Conservation (phyloP, 2,329 filamentous ascomycete genomes). For the Arthrobotrys megalospora region DNA sequence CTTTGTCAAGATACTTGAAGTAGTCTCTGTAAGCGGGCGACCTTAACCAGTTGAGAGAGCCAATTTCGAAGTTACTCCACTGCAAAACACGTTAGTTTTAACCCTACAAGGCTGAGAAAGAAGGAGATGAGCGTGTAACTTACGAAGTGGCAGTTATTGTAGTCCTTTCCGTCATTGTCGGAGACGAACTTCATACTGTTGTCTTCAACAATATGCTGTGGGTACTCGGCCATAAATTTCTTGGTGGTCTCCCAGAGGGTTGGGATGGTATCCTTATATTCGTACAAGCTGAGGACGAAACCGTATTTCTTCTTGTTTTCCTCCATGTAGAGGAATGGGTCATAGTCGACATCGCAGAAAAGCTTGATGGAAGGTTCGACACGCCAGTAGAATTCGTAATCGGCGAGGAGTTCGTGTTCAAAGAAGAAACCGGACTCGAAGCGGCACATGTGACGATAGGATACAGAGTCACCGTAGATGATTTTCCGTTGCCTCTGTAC, state of each 20-base stretch:
- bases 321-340: slow-evolving; percentile 96
- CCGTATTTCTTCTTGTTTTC: slow-evolving; percentile 98
- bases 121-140: slow-evolving; percentile 68
- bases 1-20: slow-evolving; percentile 87
- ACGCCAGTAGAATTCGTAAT: slow-evolving; percentile 99
- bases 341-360: slow-evolving; percentile 94
- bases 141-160: slow-evolving; percentile 98
- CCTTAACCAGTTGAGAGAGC: slow-evolving; percentile 92
- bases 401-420: slow-evolving; percentile 90
- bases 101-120: slow-evolving; percentile 7
- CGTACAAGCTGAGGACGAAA: slow-evolving; percentile 94
- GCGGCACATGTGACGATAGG: slow-evolving; percentile 99
- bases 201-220: slow-evolving; percentile 85
- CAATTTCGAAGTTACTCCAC: slow-evolving; percentile 99
- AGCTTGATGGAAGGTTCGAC: slow-evolving; percentile 97
- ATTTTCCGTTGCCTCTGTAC: slow-evolving; percentile 79
- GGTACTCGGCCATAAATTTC: slow-evolving; percentile 91
- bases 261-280: slow-evolving; percentile 96
- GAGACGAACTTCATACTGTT: slow-evolving; percentile 94
- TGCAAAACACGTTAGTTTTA: slow-evolving; percentile 66
- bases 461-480: slow-evolving; percentile 97
- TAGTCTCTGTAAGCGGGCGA: slow-evolving; percentile 90
- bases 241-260: slow-evolving; percentile 96
- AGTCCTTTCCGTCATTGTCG: slow-evolving; percentile 89
- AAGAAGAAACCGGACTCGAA: slow-evolving; percentile 99